A percentile compares a stretch with the other conserved stretches of the same genome.
Evolutionary conservation across 805 yeast species (phyloP).

Genomic region (Cyberlindnera maritima): DNA sequence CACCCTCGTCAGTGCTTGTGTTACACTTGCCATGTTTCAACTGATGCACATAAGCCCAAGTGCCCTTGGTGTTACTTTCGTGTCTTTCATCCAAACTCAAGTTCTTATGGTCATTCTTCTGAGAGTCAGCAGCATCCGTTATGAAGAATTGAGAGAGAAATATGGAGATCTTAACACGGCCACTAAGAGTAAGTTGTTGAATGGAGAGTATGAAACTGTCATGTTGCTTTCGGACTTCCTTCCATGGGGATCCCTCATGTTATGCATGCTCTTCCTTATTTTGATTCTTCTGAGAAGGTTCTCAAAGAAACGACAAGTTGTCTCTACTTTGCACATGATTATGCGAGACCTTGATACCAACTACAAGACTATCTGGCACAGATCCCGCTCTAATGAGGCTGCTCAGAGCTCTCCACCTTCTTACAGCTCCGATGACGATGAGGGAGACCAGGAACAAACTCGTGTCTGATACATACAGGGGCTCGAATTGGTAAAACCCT

Average conservation of each 20-base stretch:
- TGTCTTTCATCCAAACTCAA: neutral
- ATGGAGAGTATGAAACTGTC: no score
- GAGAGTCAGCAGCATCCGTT: neutral
- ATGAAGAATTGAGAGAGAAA: no score
- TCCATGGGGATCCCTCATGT: neutral
- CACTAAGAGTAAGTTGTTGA: no score
- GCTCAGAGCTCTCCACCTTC: neutral
- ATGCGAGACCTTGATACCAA: neutral
- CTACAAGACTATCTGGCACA: neutral
- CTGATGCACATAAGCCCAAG: neutral
- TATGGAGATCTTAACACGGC: no score
- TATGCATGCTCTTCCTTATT: neutral
- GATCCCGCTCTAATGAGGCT: neutral
- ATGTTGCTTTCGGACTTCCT: neutral
- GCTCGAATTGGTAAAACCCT: no score
- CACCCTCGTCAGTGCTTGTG: neutral
- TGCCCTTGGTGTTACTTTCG: neutral
- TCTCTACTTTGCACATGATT: neutral
- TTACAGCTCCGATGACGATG: neutral
- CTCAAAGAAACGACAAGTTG: neutral
- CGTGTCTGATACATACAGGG: no score
- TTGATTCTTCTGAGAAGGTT: neutral
- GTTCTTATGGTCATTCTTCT: neutral
- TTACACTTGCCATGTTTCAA: neutral
- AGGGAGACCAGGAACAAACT: neutral